Conservation (phyloP, 2,329 filamentous ascomycete species). For the Fusarium hainanense region DNA sequence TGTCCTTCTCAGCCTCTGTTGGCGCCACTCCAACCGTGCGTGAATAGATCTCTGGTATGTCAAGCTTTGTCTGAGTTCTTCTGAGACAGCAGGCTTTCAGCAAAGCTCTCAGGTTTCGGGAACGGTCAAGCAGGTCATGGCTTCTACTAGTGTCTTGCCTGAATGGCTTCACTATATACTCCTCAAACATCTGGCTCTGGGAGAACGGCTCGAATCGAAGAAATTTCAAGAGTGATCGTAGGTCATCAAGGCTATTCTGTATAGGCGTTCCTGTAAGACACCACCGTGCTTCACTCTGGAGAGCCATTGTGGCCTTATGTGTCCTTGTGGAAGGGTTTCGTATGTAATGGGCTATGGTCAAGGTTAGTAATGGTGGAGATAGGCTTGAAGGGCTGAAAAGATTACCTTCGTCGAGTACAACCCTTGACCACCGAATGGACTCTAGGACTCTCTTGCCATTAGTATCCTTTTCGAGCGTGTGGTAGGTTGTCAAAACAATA, state of each 20-base stretch:
- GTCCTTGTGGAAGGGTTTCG: background rate
- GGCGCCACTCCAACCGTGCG: fast-evolving
- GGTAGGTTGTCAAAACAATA: background rate
- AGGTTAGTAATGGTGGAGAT: fast-evolving
- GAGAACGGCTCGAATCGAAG: background rate
- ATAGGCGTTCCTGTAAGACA: constrained; percentile 2
- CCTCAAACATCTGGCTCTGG: fast-evolving
- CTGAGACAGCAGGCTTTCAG: background rate
- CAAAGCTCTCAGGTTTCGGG: background rate
- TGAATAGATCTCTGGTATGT: fast-evolving
- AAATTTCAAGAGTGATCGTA: background rate
- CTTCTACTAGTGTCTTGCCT: fast-evolving
- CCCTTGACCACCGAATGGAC: background rate
- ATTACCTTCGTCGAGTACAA: constrained; percentile 2
- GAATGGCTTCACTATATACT: background rate
- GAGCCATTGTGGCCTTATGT: fast-evolving
- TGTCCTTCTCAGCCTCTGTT: fast-evolving
- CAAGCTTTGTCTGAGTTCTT: fast-evolving
- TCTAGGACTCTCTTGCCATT: fast-evolving
- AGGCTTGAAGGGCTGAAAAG: fast-evolving
- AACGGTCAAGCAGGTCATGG: fast-evolving
- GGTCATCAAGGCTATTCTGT: background rate
- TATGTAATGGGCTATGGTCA: background rate
- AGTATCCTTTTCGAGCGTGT: background rate
- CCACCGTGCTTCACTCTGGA: background rate